phyloP scores from a whole-genome alignment of 83 land plant species.

The Larix sibirica region DNA sequence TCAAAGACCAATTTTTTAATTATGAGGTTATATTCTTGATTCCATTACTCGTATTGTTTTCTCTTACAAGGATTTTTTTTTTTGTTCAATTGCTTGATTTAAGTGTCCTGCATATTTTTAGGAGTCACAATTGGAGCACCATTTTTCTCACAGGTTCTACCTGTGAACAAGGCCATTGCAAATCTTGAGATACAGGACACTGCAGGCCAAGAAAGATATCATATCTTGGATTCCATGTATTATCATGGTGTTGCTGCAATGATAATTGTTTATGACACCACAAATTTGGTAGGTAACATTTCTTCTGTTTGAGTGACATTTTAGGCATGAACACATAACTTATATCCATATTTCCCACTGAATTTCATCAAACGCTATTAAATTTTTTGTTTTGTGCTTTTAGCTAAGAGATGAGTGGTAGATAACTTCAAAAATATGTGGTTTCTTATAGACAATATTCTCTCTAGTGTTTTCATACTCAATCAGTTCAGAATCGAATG shows the following conservation, averaged over 20 bases:
- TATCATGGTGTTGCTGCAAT: conserved; percentile 90
- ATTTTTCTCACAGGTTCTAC: conserved; percentile 74
- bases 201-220: conserved; percentile 88
- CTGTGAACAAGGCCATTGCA: conserved; percentile 70
- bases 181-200: conserved; percentile 91
- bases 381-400: no score
- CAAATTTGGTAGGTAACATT: conserved; percentile 45
- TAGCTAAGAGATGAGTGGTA: no score
- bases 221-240: conserved; percentile 89
- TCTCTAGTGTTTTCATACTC: no score
- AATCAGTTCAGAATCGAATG: no score
- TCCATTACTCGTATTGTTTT: background rate
- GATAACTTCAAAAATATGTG: no score
- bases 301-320: background rate
- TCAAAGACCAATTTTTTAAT: conserved; percentile 76
- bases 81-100: background rate
- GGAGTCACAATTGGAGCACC: conserved; percentile 94
- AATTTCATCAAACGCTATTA: no score
- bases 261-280: conserved; percentile 75
- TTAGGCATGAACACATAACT: no score
- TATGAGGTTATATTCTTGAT: conserved; percentile 54
- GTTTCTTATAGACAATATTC: no score
- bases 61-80: background rate
- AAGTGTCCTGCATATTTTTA: conserved; percentile 8
- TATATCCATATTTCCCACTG: no score